Conservation (phyloP, 2,329 filamentous ascomycete genomes). For the Metarhizium rileyi region DNA sequence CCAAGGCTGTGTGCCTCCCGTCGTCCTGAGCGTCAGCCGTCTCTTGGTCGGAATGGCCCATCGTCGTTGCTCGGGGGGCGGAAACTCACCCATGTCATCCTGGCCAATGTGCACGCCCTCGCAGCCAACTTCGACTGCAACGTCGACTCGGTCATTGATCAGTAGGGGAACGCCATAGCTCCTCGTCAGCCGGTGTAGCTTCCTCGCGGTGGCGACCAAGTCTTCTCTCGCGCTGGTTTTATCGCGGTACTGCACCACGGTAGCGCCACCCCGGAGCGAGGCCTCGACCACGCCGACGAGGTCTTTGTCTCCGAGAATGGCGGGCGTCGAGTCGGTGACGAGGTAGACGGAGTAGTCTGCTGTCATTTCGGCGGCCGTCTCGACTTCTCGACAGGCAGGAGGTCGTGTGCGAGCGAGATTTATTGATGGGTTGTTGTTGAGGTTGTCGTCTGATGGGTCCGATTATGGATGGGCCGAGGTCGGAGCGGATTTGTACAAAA, state of each 20-base stretch:
- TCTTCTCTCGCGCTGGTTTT: constrained; percentile 68
- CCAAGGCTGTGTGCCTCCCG: too few species aligned
- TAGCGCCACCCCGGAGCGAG: constrained; percentile 70
- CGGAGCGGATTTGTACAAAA: too few species aligned
- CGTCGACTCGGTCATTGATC: constrained; percentile 88
- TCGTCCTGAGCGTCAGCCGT: too few species aligned
- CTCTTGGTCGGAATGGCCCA: too few species aligned
- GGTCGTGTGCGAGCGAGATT: too few species aligned
- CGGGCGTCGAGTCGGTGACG: constrained; percentile 85
- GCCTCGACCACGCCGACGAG: constrained; percentile 65
- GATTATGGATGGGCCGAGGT: too few species aligned
- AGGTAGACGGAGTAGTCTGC: constrained; percentile 79
- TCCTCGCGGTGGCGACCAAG: constrained; percentile 60
- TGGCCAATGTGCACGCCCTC: constrained; percentile 94
- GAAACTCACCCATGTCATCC: constrained; percentile 70
- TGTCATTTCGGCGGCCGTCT: too few species aligned
- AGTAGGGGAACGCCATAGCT: constrained; percentile 65
- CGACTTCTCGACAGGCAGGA: too few species aligned
- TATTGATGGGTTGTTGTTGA: too few species aligned
- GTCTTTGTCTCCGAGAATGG: constrained; percentile 64
- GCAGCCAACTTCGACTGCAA: constrained; percentile 73
- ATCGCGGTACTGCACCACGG: constrained; percentile 83
- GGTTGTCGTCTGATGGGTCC: too few species aligned
- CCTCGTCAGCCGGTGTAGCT: constrained; percentile 61
- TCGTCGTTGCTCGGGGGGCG: too few species aligned